Percentiles rank a stretch among this genome's conserved stretches.
Conservation (phyloP, 768 basidiomycete species). For the Psilocybe cyanescens region DNA sequence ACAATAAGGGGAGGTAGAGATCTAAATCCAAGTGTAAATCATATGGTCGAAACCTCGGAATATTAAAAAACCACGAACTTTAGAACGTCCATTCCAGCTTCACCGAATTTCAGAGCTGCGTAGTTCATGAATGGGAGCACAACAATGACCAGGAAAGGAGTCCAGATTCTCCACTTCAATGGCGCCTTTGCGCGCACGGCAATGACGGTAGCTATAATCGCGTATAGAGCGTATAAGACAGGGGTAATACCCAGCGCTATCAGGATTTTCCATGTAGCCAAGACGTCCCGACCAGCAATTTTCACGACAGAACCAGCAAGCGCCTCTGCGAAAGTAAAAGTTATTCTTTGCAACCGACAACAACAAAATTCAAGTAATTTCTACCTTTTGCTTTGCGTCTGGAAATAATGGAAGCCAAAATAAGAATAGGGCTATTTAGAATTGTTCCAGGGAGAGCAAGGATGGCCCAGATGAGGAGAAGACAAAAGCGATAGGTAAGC, state of each 20-base stretch:
- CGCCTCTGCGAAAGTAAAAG: constrained; percentile 63
- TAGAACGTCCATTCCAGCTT: constrained; percentile 95
- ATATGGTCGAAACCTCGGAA: background rate
- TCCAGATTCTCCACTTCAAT: constrained; percentile 65
- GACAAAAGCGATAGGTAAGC: constrained; percentile 77
- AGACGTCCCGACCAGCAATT: constrained; percentile 93
- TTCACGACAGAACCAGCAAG: constrained; percentile 95
- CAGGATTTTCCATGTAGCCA: constrained; percentile 97
- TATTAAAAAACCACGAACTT: constrained; percentile 62
- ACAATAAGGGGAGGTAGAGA: constrained; percentile 90
- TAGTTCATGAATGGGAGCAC: constrained; percentile 88
- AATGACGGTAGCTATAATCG: constrained; percentile 73
- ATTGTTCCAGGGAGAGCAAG: constrained; percentile 91
- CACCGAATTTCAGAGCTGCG: constrained; percentile 95
- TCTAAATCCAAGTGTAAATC: constrained; percentile 41
- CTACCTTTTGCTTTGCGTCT: constrained; percentile 86
- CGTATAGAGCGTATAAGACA: constrained; percentile 83
- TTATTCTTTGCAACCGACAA: too few species aligned
- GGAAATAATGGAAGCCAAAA: constrained; percentile 88
- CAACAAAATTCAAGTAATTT: background rate
- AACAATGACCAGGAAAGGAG: constrained; percentile 77
- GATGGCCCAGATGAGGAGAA: constrained; percentile 80
- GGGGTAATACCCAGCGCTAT: constrained; percentile 93
- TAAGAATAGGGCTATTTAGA: constrained; percentile 92
- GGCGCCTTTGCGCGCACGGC: constrained; percentile 71